Base-by-base conservation (phyloP, 805 yeast species). In the Pichia cabralensis region DNA sequence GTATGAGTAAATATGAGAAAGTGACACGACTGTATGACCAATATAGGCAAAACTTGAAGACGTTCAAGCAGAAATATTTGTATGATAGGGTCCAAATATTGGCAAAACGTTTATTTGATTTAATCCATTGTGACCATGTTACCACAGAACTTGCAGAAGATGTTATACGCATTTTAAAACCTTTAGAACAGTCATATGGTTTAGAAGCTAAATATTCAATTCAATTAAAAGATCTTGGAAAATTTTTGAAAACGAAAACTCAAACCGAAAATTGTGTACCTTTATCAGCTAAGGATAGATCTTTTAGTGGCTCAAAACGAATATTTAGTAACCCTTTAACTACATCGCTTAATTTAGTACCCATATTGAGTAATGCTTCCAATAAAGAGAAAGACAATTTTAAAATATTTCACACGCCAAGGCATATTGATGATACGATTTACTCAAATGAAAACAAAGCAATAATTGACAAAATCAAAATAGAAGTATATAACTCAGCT, bases 11-110 rank as follows among this genome's bases (percentile, higher is more conserved):
- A 33, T 72, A 68, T 40, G 58, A 62, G 21, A 38, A 44, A 3
- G 46, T 75, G 13, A 43, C 62, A 8, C 55, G 54, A 10, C 62
- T 64, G 39, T 65, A 69, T 55, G 50, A 60, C 14, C 53, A 58
- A 35, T 51, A 77, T 31, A 56, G 59, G 8, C 45, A 46, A 9
- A 71, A 69, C 33, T 41, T 73, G 11, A 49, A 49, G 3, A 54
- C 49, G 6, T 54, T 77, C 40, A n/a, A n/a, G n/a, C n/a, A n/a
- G n/a, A n/a, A n/a, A n/a, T n/a, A n/a, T n/a, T n/a, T n/a, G n/a
- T n/a, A n/a, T n/a, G n/a, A n/a, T n/a, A n/a, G n/a, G n/a, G n/a
- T n/a, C n/a, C n/a, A n/a, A n/a, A n/a, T n/a, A n/a, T n/a, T n/a
- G n/a, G n/a, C n/a, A n/a, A n/a, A n/a, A n/a, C n/a, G n/a, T n/a